Evolutionary conservation across 192 early-diverging fungal genomes (phyloP).

Genomic region (Funneliformis geosporum): DNA sequence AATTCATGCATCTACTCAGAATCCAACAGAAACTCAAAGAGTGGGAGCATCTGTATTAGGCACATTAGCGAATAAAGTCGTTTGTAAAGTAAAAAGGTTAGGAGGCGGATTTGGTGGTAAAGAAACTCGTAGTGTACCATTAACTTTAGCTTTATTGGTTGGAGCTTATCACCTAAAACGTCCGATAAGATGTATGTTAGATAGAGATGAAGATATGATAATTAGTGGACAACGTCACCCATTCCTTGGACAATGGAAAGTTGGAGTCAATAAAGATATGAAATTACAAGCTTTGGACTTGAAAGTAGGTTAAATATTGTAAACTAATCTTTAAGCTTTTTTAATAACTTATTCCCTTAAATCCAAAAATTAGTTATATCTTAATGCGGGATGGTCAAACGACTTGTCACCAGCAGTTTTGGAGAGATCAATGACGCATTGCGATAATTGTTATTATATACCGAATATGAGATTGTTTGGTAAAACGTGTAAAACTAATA

Average conservation of each 20-base stretch:
- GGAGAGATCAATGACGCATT: conserved; percentile 72
- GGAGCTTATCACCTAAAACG: conserved; percentile 64
- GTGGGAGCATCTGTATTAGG: conserved; percentile 73
- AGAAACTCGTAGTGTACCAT: conserved; percentile 64
- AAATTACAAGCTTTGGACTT: conserved; percentile 64
- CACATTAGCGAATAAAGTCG: conserved; percentile 66
- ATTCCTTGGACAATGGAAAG: conserved; percentile 75
- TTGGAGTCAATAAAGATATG: conserved; percentile 70
- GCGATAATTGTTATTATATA: conserved; percentile 80
- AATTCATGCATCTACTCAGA: conserved; percentile 78
- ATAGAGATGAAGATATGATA: conserved; percentile 85
- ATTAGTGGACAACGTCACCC: conserved; percentile 76
- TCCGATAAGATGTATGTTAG: conserved; percentile 77
- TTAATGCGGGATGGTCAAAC: conserved; percentile 66
- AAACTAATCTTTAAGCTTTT: not conserved
- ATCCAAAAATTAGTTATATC: conserved; percentile 45
- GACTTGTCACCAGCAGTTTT: conserved; percentile 70
- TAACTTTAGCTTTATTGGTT: conserved; percentile 67
- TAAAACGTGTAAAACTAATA: conserved; percentile 78
- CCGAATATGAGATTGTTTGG: conserved; percentile 69
- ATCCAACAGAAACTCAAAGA: conserved; percentile 73
- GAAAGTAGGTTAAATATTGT: not conserved
- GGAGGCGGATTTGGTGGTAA: conserved; percentile 91
- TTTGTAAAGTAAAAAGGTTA: conserved; percentile 78
- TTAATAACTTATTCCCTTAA: no score